A percentile compares a stretch with the other conserved stretches of the same genome.
Evolutionary conservation across 805 yeast genomes (phyloP).

Genomic region (Suhomyces sp.): DNA sequence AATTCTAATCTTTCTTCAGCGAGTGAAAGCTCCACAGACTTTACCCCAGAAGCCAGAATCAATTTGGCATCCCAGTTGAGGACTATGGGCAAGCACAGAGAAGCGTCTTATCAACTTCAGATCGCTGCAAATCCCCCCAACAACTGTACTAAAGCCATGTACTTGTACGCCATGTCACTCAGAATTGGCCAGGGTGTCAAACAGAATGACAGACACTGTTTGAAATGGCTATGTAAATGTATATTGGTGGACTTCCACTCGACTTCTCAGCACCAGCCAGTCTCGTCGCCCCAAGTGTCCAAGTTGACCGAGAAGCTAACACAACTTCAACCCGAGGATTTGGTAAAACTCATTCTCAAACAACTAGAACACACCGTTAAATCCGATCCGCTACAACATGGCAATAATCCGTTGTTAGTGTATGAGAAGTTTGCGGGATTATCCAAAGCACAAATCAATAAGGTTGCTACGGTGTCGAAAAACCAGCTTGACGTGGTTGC

Average conservation of each 20-base stretch:
- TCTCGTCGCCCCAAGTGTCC: conserved; percentile 10
- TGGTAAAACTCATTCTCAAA: conserved; percentile 23
- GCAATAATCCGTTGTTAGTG: conserved; percentile 15
- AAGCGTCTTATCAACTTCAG: conserved; percentile 66
- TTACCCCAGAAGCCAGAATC: conserved; percentile 32
- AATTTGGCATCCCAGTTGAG: conserved; percentile 49
- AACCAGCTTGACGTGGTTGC: conserved; percentile 44
- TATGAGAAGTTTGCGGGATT: conserved; percentile 22
- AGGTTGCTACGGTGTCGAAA: conserved; percentile 29
- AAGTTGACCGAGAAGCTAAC: conserved; percentile 24
- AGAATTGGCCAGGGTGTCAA: conserved; percentile 68
- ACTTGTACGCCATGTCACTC: conserved; percentile 64
- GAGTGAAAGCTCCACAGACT: neutral
- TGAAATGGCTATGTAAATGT: conserved; percentile 58
- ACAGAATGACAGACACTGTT: conserved; percentile 51
- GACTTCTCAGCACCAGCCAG: neutral
- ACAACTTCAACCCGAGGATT: conserved; percentile 26
- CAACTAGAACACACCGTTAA: conserved; percentile 22
- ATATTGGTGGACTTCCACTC: conserved; percentile 16
- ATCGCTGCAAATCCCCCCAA: conserved; percentile 62
- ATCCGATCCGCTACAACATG: conserved; percentile 23
- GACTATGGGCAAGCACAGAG: conserved; percentile 58
- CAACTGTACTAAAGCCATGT: conserved; percentile 57
- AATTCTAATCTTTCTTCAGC: neutral
- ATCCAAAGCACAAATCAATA: conserved; percentile 22